Evolutionary conservation across 352 stramenopile genomes (phyloP).

Genomic region (Blastocystis sp.): DNA sequence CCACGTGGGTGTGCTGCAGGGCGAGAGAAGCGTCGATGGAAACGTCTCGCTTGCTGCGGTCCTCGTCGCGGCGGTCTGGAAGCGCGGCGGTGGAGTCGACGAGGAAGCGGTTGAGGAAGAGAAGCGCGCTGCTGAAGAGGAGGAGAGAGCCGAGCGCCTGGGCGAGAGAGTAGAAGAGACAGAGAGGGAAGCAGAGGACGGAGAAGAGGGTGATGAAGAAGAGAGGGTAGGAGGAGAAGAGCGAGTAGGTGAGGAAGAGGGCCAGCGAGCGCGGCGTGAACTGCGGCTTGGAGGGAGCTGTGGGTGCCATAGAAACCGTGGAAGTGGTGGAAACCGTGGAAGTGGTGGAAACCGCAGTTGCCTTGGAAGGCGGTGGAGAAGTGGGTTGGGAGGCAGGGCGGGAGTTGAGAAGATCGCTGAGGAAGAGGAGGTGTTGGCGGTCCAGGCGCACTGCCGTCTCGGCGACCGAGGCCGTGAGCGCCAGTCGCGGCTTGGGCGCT

Average conservation of each 20-base stretch:
- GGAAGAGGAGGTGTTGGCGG: slow-evolving; percentile 2
- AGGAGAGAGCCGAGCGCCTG: neutral
- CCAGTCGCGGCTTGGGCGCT: neutral
- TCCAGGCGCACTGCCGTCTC: neutral
- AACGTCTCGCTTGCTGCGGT: neutral
- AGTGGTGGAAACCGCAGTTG: neutral
- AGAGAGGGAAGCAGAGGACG: slow-evolving; percentile 3
- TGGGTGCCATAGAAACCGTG: neutral
- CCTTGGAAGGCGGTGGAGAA: neutral
- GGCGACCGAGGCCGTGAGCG: neutral
- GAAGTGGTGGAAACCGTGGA: neutral
- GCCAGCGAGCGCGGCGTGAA: neutral
- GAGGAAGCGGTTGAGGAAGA: slow-evolving; percentile 26
- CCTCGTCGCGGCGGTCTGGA: neutral
- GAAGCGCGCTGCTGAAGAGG: neutral
- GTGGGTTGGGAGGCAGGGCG: neutral
- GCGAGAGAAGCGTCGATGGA: no score
- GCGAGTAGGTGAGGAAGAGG: neutral
- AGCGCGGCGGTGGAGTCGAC: neutral
- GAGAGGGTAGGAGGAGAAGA: slow-evolving; percentile 20
- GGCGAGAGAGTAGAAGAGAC: neutral
- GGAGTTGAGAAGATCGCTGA: slow-evolving; percentile 4
- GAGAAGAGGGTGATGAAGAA: slow-evolving; percentile 7
- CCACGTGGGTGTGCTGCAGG: no score
- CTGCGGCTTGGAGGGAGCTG: neutral